Evolutionary conservation across 2,329 filamentous ascomycete genomes (phyloP), one percentile per base, ranked within the genome.

Genomic region (Fusarium lyarnte): DNA sequence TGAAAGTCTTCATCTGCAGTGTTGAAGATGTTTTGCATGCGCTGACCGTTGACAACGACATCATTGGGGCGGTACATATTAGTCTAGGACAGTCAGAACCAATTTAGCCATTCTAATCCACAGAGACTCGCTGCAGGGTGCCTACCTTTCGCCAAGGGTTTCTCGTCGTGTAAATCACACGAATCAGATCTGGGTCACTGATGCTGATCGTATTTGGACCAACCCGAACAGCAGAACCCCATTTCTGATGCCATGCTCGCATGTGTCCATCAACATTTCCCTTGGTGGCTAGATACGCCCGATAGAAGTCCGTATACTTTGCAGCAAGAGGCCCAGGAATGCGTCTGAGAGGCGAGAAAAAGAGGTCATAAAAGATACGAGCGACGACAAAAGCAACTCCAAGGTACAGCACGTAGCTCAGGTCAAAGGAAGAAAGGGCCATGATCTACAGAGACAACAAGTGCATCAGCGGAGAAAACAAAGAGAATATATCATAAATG

Each of bases 1-100:
- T 76, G 74, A 13, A 74, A 76, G 7, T 46, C 59, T 10, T 76
- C 63, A 46, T 76, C 72, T 12, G 59, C 38, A 1, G 74, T 76
- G 35, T 75, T 76, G 60, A 76, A 76, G 31, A 76, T 59, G n/a
- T 75, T 76, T 3, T 73, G 65, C 9, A 72, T 74, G 3, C 73
- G 71, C 10, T 71, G 70, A 0, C 74, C 74, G 8, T 76, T 76
- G 23, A 73, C 45, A 0, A 73, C 45, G 4, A 73, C 70, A 38
- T 73, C 70, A 10, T 73, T 73, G 12, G 70, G 70, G 8, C 70
- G 70, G n/a, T 73, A 73, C 70, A 74, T 73, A 3, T 68, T 54
- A 9, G 61, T 73, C 70, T 73, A 8, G 1, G 4, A 2, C 9
- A 2, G 27, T 73, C 16, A 71, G 71, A 36, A 33, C 8, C 14